Evolutionary conservation across 2,329 filamentous ascomycete species (phyloP), one percentile per base, ranked within the genome.

Genomic region (Colletotrichum tamarilloi): DNA sequence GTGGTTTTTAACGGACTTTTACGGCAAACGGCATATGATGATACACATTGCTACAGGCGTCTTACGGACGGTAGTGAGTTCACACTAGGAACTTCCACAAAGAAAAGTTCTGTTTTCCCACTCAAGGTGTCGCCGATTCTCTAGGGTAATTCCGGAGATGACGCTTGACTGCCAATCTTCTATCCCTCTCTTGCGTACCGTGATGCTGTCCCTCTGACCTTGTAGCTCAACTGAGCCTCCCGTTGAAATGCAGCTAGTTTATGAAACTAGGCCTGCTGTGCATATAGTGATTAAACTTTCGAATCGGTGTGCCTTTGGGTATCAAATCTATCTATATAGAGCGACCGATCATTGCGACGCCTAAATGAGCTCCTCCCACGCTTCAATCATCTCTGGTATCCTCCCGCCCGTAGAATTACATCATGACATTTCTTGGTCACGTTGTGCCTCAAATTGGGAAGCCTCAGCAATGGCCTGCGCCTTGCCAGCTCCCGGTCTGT

Each of bases 91-190:
- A 90, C 87, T 88, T 81, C 85, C 42, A 49, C 42, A 49, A 88
- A 85, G 84, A 86, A 84, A 86, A 86, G 87, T 89, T 89, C 86
- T 88, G 62, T 64, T 85, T 83, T 85, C 85, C 85, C 87, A 88
- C 85, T 87, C 81, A 89, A 95, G 95, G 95, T 97, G 95, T 97
- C 95, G 95, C 94, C 85, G 93, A 96, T 88, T 95, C 92, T 91
- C 85, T 79, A 81, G 82, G 82, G 80, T 78, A 69, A 80, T 80
- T 84, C 83, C 80, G 87, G 88, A 87, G 92, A 94, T 90, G 91
- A 97, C 82, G 94, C 94, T 97, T 94, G 95, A 97, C 95, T 91
- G 95, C 95, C 95, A 97, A 88, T 85, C 83, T 82, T 78, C 62
- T 12, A 77, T 77, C 74, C 71, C 73, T 74, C 72, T 75, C 69